phyloP scores from a whole-genome alignment of 352 stramenopile genomes.

The Globisporangium canariense region DNA sequence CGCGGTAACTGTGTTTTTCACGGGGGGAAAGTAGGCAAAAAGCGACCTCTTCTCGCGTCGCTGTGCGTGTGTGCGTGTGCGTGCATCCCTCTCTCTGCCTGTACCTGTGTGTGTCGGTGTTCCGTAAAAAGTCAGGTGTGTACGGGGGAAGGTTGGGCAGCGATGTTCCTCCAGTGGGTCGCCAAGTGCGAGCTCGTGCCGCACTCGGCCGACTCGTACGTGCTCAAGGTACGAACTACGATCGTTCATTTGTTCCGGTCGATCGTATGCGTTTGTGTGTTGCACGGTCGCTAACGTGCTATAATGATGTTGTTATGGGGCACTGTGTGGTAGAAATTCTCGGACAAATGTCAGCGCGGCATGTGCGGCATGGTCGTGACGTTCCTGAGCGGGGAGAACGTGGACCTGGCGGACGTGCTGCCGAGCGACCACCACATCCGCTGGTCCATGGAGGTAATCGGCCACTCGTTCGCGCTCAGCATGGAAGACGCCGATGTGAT shows the following conservation, averaged over 20 bases:
- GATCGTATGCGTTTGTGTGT: neutral
- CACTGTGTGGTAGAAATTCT: slow-evolving; percentile 63
- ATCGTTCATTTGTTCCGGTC: neutral
- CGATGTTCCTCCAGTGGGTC: slow-evolving; percentile 87
- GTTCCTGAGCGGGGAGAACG: slow-evolving; percentile 55
- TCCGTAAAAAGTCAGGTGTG: neutral
- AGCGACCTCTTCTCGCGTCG: neutral
- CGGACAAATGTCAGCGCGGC: slow-evolving; percentile 81
- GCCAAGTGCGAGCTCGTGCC: slow-evolving; percentile 86
- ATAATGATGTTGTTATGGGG: neutral
- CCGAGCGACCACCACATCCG: slow-evolving; percentile 74
- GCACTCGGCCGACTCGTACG: slow-evolving; percentile 57
- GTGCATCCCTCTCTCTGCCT: neutral
- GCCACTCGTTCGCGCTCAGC: slow-evolving; percentile 77
- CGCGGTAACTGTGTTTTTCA: neutral
- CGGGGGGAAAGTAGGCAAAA: neutral
- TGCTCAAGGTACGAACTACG: slow-evolving; percentile 56
- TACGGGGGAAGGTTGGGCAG: neutral
- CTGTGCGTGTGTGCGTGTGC: neutral
- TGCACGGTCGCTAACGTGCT: neutral
- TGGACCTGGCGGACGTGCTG: slow-evolving; percentile 50
- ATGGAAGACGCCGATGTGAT: slow-evolving; percentile 87
- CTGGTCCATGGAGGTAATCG: slow-evolving; percentile 85
- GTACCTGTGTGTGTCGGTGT: neutral
- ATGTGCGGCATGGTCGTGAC: slow-evolving; percentile 81